These are phyloP conservation scores for Podospora comata DNA, from an alignment of 495 filamentous ascomycete species.

Conservation along the genomic window DNA sequence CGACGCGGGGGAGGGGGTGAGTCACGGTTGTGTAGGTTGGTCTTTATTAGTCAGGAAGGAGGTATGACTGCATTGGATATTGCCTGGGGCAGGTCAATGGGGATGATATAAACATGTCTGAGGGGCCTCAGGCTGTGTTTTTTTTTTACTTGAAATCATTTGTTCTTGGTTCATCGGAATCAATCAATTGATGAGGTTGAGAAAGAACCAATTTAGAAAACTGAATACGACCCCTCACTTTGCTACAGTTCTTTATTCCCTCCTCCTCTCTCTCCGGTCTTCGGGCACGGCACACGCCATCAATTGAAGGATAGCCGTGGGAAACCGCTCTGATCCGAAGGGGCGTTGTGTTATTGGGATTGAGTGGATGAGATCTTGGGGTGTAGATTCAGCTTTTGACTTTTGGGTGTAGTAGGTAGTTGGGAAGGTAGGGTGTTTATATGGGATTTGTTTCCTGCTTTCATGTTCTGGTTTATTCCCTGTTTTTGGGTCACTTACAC, in stretches of 20 bases:
- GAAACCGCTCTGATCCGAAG: conserved; percentile 14
- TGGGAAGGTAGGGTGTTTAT: background rate
- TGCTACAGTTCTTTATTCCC: background rate
- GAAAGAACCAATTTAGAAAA: too few species aligned
- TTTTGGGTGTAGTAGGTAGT: background rate
- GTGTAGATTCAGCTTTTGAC: background rate
- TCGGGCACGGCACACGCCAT: conserved; percentile 12
- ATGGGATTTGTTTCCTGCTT: background rate
- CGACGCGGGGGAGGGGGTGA: background rate
- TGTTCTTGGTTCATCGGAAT: background rate
- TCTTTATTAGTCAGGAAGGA: background rate
- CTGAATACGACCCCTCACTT: background rate
- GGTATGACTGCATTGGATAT: conserved; percentile 10
- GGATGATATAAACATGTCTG: conserved; percentile 1
- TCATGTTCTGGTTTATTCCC: background rate
- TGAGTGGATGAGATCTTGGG: background rate
- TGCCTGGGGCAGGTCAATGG: background rate
- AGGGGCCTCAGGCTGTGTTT: background rate
- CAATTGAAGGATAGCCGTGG: background rate
- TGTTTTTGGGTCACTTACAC: background rate
- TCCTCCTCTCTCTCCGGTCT: conserved; percentile 8
- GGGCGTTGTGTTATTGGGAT: background rate
- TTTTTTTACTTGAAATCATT: background rate
- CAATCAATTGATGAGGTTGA: too few species aligned
- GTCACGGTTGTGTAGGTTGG: conserved; percentile 1